phyloP scores from a whole-genome alignment of 495 filamentous ascomycete species.

The Penicillium canescens region DNA sequence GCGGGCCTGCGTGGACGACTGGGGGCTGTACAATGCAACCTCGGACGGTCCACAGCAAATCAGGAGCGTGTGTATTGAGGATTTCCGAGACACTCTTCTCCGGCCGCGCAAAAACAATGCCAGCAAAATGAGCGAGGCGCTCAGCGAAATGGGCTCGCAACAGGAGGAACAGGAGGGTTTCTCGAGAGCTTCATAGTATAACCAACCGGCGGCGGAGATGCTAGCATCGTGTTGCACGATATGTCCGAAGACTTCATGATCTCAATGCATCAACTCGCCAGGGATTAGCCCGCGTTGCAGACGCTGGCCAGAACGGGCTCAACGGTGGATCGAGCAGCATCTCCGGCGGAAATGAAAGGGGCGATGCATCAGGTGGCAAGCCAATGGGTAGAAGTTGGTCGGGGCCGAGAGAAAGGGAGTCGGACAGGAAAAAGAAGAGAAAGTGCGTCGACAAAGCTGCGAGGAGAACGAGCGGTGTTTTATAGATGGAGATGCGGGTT shows the following conservation, averaged over 20 bases:
- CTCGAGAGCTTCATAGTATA: neutral
- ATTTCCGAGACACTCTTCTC: neutral
- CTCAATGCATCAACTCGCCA: neutral
- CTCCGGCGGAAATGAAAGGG: neutral
- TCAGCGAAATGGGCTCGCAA: conserved; percentile 1
- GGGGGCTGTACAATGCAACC: no score
- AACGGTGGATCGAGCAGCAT: neutral
- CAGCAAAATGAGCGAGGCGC: neutral
- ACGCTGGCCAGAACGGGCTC: neutral
- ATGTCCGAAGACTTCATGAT: neutral
- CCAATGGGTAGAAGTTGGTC: neutral
- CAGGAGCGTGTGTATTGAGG: no score
- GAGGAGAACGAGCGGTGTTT: conserved; percentile 2
- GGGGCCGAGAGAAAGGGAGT: neutral
- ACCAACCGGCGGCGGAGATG: neutral
- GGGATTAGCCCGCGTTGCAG: neutral
- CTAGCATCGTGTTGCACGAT: neutral
- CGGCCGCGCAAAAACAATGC: no score
- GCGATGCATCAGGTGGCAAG: neutral
- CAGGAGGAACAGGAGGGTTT: neutral
- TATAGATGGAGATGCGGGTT: neutral
- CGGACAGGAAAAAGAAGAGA: neutral
- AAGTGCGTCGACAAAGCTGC: conserved; percentile 2
- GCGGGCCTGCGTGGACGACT: no score
- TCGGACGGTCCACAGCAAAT: no score